These are phyloP conservation scores for Aspergillus aculeatus DNA, from an alignment of 2,329 filamentous ascomycete species.

Conservation along the genomic window DNA sequence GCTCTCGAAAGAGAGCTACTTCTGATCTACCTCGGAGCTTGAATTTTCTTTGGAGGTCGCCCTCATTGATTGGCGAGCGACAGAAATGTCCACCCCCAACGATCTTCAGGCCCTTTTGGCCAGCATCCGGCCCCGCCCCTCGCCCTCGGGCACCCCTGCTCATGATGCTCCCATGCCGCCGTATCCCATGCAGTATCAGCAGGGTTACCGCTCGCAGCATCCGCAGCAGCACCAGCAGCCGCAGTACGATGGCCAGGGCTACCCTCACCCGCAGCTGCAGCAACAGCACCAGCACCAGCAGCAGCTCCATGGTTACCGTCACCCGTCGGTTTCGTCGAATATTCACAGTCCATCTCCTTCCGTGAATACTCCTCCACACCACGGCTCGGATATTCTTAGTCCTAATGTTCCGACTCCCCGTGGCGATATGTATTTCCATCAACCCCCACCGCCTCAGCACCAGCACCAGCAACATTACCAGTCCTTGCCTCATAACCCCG, in stretches of 20 bases:
- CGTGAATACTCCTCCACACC: constrained; percentile 54
- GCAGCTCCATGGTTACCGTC: constrained; percentile 47
- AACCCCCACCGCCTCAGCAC: constrained; percentile 37
- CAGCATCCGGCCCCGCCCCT: constrained; percentile 44
- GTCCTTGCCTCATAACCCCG: constrained; percentile 40
- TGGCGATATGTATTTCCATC: constrained; percentile 43
- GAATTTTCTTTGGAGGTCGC: constrained; percentile 31
- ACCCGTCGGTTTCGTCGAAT: constrained; percentile 58
- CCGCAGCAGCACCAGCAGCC: constrained; percentile 8
- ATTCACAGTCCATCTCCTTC: constrained; percentile 55
- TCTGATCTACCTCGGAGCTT: constrained; percentile 27
- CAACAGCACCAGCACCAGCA: constrained; percentile 28
- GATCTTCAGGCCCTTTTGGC: constrained; percentile 50
- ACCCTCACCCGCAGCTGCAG: constrained; percentile 31
- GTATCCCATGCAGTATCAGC: constrained; percentile 31
- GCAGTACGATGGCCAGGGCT: constrained; percentile 29
- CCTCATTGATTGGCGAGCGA: constrained; percentile 31
- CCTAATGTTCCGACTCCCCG: constrained; percentile 51
- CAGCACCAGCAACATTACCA: constrained; percentile 38
- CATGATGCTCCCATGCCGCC: constrained; percentile 31
- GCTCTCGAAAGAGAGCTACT: constrained; percentile 37
- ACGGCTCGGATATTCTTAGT: constrained; percentile 59
- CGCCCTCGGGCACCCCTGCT: constrained; percentile 30
- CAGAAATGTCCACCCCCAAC: constrained; percentile 49
- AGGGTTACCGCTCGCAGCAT: constrained; percentile 32